phyloP scores from a whole-genome alignment of 1,284 basidiomycete genomes.

The Boletus sp. region DNA sequence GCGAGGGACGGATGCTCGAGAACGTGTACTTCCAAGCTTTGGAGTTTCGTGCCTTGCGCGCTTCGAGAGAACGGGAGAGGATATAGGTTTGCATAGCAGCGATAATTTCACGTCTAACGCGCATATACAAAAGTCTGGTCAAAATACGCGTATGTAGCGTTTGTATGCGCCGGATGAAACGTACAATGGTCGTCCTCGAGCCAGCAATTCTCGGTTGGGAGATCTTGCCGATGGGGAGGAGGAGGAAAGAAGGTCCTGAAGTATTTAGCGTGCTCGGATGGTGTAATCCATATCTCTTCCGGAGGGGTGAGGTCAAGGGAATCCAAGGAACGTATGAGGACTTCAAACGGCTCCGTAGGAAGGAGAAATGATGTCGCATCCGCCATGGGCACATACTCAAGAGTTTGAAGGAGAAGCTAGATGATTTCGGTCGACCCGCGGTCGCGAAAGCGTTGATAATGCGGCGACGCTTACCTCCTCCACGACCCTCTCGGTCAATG shows the following conservation, averaged over 20 bases:
- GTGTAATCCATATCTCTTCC: constrained; percentile 43
- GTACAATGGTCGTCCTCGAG: constrained; percentile 33
- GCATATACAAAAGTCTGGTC: constrained; percentile 18
- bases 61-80: constrained; percentile 39
- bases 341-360: constrained; percentile 48
- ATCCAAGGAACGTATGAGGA: constrained; percentile 34
- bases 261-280: constrained; percentile 35
- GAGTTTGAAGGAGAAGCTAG: constrained; percentile 44
- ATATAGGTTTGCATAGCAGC: constrained; percentile 32
- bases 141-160: constrained; percentile 14
- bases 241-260: constrained; percentile 34
- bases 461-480: constrained; percentile 38
- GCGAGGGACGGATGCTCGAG: constrained; percentile 26
- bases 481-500: constrained; percentile 49
- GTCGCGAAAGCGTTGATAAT: not conserved
- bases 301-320: constrained; percentile 36
- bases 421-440: constrained; percentile 7
- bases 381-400: constrained; percentile 41
- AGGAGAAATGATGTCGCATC: constrained; percentile 49
- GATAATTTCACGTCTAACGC: constrained; percentile 24
- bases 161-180: constrained; percentile 15
- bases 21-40: constrained; percentile 21
- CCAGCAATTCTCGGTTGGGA: constrained; percentile 35
- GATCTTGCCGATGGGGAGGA: constrained; percentile 20
- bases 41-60: constrained; percentile 40